phyloP scores from a whole-genome alignment of 805 yeast species.

The Ogataea ganodermae region DNA sequence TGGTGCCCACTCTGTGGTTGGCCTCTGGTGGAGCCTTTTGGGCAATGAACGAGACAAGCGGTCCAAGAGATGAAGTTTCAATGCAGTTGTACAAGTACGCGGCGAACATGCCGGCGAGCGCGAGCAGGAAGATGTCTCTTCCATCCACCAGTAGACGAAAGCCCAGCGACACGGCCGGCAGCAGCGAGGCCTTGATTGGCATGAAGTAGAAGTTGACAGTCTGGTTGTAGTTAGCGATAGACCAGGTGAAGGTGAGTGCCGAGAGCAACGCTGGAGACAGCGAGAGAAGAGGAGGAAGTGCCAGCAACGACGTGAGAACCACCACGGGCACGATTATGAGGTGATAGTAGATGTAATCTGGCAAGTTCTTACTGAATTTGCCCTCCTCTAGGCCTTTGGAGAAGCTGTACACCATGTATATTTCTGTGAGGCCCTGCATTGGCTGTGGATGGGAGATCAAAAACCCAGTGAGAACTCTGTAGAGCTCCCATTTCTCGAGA shows the following conservation, averaged over 20 bases:
- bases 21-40: conserved; percentile 23
- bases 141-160: conserved; percentile 49
- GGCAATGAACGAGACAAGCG: conserved; percentile 35
- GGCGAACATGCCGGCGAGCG: conserved; percentile 52
- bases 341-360: conserved; percentile 59
- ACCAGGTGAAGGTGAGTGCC: conserved; percentile 64
- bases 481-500: conserved; percentile 39
- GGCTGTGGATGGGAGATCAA: conserved; percentile 45
- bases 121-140: conserved; percentile 40
- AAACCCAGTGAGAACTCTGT: conserved; percentile 53
- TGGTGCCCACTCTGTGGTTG: conserved; percentile 34
- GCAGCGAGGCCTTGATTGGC: conserved; percentile 57
- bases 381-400: conserved; percentile 57
- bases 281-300: conserved; percentile 33
- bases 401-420: conserved; percentile 58
- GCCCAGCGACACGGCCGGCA: conserved; percentile 46
- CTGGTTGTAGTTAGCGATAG: conserved; percentile 54
- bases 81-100: conserved; percentile 64
- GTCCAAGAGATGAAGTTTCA: conserved; percentile 58
- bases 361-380: conserved; percentile 48
- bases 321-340: conserved; percentile 51
- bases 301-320: conserved; percentile 33
- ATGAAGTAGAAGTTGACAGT: conserved; percentile 54
- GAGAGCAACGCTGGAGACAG: conserved; percentile 45
- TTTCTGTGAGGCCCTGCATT: conserved; percentile 49